phyloP scores from a whole-genome alignment of 2,329 filamentous ascomycete species.

The Diaporthe australafricana region DNA sequence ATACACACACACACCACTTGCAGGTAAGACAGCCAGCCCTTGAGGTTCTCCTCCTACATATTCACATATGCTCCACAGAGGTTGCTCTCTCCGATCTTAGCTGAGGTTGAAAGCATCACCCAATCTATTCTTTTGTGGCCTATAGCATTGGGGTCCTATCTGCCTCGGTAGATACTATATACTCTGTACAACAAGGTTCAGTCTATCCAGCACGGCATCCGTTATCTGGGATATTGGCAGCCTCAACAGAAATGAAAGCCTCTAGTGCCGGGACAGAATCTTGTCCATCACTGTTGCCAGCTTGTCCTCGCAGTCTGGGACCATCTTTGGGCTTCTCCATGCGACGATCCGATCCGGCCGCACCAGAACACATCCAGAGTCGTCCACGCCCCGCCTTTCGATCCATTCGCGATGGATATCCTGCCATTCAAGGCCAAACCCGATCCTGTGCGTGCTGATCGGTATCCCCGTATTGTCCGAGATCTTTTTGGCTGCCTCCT shows the following conservation, averaged over 20 bases:
- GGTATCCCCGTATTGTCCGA: conserved; percentile 49
- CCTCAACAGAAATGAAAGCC: background rate
- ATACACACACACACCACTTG: too few species aligned
- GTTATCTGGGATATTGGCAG: background rate
- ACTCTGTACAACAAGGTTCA: background rate
- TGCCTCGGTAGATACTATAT: background rate
- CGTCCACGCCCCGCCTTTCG: conserved; percentile 57
- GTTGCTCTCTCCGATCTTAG: background rate
- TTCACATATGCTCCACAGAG: too few species aligned
- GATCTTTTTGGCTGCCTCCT: conserved; percentile 52
- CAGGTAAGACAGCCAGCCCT: background rate
- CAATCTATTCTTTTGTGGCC: background rate
- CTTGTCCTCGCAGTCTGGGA: conserved; percentile 33
- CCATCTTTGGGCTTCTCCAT: conserved; percentile 51
- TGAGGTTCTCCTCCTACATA: too few species aligned
- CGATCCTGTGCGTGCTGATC: conserved; percentile 59
- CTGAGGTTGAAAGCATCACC: background rate
- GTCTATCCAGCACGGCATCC: background rate
- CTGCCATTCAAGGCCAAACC: conserved; percentile 62
- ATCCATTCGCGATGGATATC: conserved; percentile 66
- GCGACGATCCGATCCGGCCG: conserved; percentile 63
- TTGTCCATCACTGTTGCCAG: conserved; percentile 36
- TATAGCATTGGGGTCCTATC: too few species aligned
- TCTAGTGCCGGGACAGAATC: conserved; percentile 22
- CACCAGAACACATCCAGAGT: conserved; percentile 62